Evolutionary conservation across 2,329 filamentous ascomycete genomes (phyloP), one percentile per base, ranked within the genome.

Genomic region (Elsinoe australis): DNA sequence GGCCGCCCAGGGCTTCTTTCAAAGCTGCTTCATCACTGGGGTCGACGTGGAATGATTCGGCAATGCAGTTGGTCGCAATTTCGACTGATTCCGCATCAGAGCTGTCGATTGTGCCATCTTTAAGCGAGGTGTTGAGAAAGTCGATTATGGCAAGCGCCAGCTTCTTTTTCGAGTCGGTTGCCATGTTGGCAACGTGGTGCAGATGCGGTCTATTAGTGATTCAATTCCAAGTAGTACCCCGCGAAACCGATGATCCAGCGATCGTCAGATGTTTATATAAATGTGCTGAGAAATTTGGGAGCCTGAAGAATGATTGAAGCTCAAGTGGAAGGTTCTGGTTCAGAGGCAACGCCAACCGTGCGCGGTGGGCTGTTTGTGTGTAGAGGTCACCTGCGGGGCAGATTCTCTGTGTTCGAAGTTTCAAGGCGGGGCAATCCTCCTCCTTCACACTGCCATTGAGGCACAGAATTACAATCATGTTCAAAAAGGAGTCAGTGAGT

Each of bases 131-230:
- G 59, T 78, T 78, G 53, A 98, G 83, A 74, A 95, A 98, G 71
- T 96, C 87, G 73, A 94, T 87, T 67, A 98, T 90, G 59, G 92
- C 87, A 65, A 98, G 86, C 67, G 92, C 92, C 55, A 98, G 84
- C 71, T 89, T 87, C 79, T 98, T 83, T 66, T 80, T 80, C 48
- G 79, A 79, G 50, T 63, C 59, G 52, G 60, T 59, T 56, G 69
- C 66, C 65, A 15, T 49, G 46, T 56, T 48, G 54, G 49, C 31
- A 26, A 31, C 6, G 44, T 36, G 14, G n/a, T 38, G 33, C 10
- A 10, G 22, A 15, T 28, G 44, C 29, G 29, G 32, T 6, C 12
- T 29, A 7, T 12, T 29, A 6, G 26, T 29, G 26, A 29, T n/a
- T n/a, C n/a, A n/a, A n/a, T n/a, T n/a, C n/a, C n/a, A n/a, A n/a